Evolutionary conservation across 78 protist genomes (phyloP).

Genomic region (Dictyostelium intermedium): DNA sequence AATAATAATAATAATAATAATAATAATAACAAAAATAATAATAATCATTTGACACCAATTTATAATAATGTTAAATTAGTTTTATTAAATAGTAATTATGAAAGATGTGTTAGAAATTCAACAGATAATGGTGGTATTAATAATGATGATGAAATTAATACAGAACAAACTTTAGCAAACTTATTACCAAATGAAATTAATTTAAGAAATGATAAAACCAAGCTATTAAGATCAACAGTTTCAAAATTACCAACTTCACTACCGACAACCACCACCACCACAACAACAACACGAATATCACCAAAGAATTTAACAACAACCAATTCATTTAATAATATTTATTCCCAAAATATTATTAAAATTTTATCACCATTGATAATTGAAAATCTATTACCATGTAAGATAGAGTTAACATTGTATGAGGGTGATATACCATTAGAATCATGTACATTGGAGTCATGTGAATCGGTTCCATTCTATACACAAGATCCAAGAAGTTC

Average conservation of each 20-base stretch:
- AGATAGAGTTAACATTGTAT: neutral
- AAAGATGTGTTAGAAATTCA: neutral
- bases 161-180: neutral
- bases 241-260: neutral
- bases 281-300: neutral
- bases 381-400: constrained; percentile 61
- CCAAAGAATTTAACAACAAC: neutral
- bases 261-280: neutral
- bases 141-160: neutral
- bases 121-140: neutral
- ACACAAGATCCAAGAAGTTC: constrained; percentile 59
- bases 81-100: constrained; percentile 12
- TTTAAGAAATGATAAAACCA: constrained; percentile 21
- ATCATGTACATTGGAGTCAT: neutral
- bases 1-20: neutral
- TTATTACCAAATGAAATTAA: constrained; percentile 14
- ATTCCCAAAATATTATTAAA: constrained; percentile 11
- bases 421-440: neutral
- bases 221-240: neutral
- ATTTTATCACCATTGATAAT: constrained; percentile 42
- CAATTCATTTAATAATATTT: neutral
- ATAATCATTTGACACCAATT: neutral
- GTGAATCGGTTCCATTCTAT: constrained; percentile 7
- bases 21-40: neutral
- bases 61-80: neutral